Percentiles rank a stretch among this genome's conserved stretches.
Conservation (phyloP, 179 eudicot genomes). For the Silene coronaria region DNA sequence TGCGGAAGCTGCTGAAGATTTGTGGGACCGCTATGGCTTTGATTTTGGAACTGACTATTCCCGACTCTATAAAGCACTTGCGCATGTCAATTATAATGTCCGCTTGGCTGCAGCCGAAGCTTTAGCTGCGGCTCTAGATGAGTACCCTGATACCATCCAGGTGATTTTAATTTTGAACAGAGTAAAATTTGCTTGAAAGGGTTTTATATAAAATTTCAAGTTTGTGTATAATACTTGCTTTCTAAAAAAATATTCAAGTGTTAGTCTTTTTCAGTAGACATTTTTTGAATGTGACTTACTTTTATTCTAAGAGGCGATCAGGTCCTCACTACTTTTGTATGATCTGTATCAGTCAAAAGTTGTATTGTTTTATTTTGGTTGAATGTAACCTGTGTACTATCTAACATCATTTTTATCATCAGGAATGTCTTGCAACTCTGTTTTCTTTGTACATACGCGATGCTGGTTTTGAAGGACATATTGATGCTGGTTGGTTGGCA, state of each 20-base stretch:
- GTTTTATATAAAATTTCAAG: neutral
- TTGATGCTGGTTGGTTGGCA: constrained; percentile 90
- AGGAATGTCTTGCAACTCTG: constrained; percentile 85
- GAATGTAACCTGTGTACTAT: constrained; percentile 4
- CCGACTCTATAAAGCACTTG: constrained; percentile 72
- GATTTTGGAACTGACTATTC: constrained; percentile 87
- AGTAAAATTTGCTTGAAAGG: neutral
- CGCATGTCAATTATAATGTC: constrained; percentile 80
- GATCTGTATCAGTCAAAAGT: neutral
- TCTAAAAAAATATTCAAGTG: neutral
- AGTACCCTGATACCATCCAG: constrained; percentile 82
- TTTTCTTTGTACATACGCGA: constrained; percentile 88
- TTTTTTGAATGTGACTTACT: neutral
- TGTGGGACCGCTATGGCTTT: constrained; percentile 89
- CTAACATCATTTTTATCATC: constrained; percentile 23
- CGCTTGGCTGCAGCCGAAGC: constrained; percentile 94
- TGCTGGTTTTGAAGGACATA: constrained; percentile 49
- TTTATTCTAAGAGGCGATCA: neutral
- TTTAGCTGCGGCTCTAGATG: constrained; percentile 90
- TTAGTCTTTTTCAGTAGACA: neutral
- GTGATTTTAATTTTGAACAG: constrained; percentile 28
- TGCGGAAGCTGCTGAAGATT: constrained; percentile 89
- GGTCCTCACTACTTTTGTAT: neutral
- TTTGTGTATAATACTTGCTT: neutral
- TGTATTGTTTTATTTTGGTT: neutral